Evolutionary conservation across 164 flowering plant genomes (phyloP), one percentile per base, ranked within the genome.

Genomic region (Liquidambar formosana): DNA sequence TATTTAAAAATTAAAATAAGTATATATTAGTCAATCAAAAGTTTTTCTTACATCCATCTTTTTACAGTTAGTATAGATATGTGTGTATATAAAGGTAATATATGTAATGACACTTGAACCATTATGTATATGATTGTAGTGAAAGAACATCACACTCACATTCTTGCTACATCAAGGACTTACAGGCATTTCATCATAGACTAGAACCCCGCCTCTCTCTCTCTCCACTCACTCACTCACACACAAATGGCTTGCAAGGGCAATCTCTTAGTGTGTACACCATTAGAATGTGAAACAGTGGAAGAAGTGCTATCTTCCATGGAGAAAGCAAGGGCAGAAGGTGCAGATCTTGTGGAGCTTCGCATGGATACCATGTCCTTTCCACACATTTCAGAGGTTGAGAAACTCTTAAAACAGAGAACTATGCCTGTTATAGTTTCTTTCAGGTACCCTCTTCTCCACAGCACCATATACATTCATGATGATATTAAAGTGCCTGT

Each of bases 261-360:
- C 51, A 59, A 62, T 43, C 22, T 75, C 22, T 28, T 80, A 25
- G 70, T 82, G 43, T 82, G 83, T 66, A 66, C 83, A 1, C 66
- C 73, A n/a, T 44, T 82, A 14, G 79, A 76, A 60, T 68, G 72
- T 15, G 60, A 68, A 53, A 75, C 73, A 9, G 38, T 63, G 28
- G 77, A 73, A 57, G 80, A 81, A 63, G 74, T 79, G 83, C 11
- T 67, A 21, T 25, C 73, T 26, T 64, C 74, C 14, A 81, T 83
- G 74, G 74, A 73, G 18, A 64, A 67, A 52, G 87, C 84, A 8
- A 81, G 77, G 73, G 56, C 59, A 59, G 75, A 77, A 72, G 87
- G 87, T 14, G 84, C 87, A 3, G 83, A 83, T 63, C 73, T 83
- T 8, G 83, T 76, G 0, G 87, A 83, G 72, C 78, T 83, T 5